Evolutionary conservation across 805 yeast species (phyloP), one percentile per base, ranked within the genome.

Genomic region (Myxozyma neotropica): DNA sequence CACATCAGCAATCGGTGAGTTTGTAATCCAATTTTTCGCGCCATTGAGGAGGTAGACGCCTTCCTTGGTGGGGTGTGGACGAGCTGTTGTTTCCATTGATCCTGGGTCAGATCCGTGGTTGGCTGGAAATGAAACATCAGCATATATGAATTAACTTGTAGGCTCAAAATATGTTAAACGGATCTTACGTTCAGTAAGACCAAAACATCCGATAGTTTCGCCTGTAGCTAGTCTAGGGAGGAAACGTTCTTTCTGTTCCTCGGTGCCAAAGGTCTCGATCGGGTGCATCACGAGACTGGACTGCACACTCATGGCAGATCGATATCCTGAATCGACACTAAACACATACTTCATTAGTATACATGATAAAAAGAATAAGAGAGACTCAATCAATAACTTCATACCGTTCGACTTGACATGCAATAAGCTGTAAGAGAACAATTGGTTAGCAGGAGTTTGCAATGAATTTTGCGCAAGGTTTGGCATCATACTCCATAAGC

Each of bases 91-190:
- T 72, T 81, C 84, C 77, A 81, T 78, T 54, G 84, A 81, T 6
- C 77, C 81, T 44, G 84, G 85, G 66, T 82, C 83, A 24, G 85
- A 81, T 59, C 84, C 84, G 68, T 83, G 87, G 65, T 83, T 83
- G 68, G 85, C 65, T 61, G 35, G 21, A 38, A 19, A 4, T 4
- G 39, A n/a, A n/a, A n/a, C n/a, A n/a, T 33, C 2, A 36, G 17
- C 4, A 15, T n/a, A 55, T 19, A 12, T 17, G 19, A n/a, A n/a
- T n/a, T n/a, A n/a, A n/a, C n/a, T n/a, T n/a, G n/a, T n/a, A n/a
- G n/a, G n/a, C n/a, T n/a, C n/a, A n/a, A n/a, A n/a, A n/a, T n/a
- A n/a, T n/a, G n/a, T n/a, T n/a, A 17, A 35, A 5, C 35, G 2
- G 38, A 7, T 43, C 60, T 13, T 24, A 59, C 65, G 83, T 72